Evolutionary conservation across 2,329 filamentous ascomycete species (phyloP).

Genomic region (Gaeumannomyces tritici): DNA sequence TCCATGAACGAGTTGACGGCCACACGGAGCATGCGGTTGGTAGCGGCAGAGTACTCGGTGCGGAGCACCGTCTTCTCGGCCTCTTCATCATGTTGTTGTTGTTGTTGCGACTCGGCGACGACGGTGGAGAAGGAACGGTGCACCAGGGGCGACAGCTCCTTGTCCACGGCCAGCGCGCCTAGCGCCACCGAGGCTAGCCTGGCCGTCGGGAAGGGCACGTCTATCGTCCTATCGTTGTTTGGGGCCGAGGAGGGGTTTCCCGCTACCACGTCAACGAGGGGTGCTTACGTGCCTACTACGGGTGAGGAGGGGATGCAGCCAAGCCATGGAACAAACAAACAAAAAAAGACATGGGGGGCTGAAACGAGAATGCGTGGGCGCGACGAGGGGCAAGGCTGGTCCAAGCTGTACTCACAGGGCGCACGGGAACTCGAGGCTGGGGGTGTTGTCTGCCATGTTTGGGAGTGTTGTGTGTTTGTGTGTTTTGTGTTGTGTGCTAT

Average conservation of each 20-base stretch:
- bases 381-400: neutral
- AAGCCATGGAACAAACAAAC: neutral
- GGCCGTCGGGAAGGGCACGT: conserved; percentile 71
- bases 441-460: neutral
- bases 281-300: conserved; percentile 5
- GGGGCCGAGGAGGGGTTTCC: conserved; percentile 10
- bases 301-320: conserved; percentile 1
- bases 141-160: conserved; percentile 80
- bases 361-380: neutral
- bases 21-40: conserved; percentile 92
- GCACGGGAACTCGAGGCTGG: conserved; percentile 46
- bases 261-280: conserved; percentile 3
- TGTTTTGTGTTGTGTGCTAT: neutral
- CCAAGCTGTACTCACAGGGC: conserved; percentile 40
- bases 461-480: neutral
- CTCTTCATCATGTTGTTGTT: conserved; percentile 1
- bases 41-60: conserved; percentile 76
- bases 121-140: conserved; percentile 57
- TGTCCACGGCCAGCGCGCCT: conserved; percentile 71
- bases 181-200: conserved; percentile 71
- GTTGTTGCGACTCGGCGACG: conserved; percentile 10
- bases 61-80: conserved; percentile 42
- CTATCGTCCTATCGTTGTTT: conserved; percentile 48
- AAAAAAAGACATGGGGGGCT: neutral
- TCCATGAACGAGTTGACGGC: conserved; percentile 97